phyloP scores from a whole-genome alignment of 2,329 filamentous ascomycete genomes.

The Celoporthe dispersa region DNA sequence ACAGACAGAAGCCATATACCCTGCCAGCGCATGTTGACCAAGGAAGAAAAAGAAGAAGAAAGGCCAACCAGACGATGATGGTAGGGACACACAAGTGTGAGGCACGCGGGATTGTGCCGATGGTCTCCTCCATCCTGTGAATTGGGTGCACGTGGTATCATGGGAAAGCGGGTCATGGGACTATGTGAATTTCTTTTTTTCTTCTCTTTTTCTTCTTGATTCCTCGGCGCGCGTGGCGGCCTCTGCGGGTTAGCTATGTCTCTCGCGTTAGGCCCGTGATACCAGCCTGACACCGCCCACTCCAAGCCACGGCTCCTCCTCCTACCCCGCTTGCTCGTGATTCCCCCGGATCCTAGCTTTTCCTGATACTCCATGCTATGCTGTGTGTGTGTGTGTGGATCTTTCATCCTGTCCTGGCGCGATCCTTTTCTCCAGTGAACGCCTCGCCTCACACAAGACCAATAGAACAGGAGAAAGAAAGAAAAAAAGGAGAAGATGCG shows the following conservation, averaged over 20 bases:
- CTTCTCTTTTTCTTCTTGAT: background rate
- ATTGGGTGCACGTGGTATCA: background rate
- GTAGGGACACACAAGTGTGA: background rate
- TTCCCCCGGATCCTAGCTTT: background rate
- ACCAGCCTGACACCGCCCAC: constrained; percentile 17
- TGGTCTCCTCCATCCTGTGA: background rate
- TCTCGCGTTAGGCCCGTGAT: constrained; percentile 18
- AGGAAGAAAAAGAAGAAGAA: no score
- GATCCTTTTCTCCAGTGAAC: constrained; percentile 2
- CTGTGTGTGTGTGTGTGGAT: background rate
- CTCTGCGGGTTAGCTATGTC: background rate
- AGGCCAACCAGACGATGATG: background rate
- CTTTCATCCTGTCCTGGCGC: background rate
- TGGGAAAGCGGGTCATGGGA: background rate
- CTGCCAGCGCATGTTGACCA: background rate
- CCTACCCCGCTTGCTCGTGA: constrained; percentile 1
- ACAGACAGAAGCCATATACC: background rate
- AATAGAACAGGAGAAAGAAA: background rate
- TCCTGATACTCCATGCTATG: background rate
- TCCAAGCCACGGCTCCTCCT: background rate
- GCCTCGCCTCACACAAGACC: background rate
- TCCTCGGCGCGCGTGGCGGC: constrained; percentile 9
- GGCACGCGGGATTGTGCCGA: background rate
- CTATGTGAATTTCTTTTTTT: constrained; percentile 10
- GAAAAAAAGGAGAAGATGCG: background rate